phyloP scores from a whole-genome alignment of 495 filamentous ascomycete genomes.

The Daldinia vernicosa region DNA sequence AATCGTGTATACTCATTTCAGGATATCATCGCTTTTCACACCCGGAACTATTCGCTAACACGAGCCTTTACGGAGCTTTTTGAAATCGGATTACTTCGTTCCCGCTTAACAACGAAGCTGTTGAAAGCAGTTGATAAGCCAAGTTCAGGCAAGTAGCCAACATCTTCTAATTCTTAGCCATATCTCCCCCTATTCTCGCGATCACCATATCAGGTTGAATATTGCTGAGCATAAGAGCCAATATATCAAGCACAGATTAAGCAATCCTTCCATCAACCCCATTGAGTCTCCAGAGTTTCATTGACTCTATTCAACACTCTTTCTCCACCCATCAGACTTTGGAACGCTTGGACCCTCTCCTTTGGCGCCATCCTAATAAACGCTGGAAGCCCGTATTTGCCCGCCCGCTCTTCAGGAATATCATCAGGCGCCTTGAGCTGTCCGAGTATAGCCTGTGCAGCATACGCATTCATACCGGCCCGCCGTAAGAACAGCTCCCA shows the following conservation, averaged over 20 bases:
- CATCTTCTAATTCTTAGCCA: constrained; percentile 1
- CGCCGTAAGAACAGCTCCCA: constrained; percentile 79
- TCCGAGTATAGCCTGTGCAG: constrained; percentile 74
- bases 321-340: constrained; percentile 59
- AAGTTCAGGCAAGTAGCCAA: constrained; percentile 6
- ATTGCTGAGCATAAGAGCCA: not conserved
- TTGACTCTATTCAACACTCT: constrained; percentile 62
- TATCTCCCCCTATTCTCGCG: not conserved
- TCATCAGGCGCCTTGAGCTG: constrained; percentile 55
- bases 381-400: constrained; percentile 57
- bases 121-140: constrained; percentile 5
- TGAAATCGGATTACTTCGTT: not conserved
- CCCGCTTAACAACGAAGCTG: constrained; percentile 2
- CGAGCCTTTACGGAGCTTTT: not conserved
- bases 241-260: not conserved
- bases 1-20: not conserved
- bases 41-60: not conserved
- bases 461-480: constrained; percentile 82
- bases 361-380: constrained; percentile 66
- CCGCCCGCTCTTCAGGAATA: constrained; percentile 22
- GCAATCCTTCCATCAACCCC: constrained; percentile 36
- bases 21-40: not conserved
- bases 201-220: not conserved
- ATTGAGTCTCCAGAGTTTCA: constrained; percentile 47
- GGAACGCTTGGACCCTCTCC: constrained; percentile 58